These are phyloP conservation scores for Urtica urens DNA, from an alignment of 306 rosid species.

Conservation along the genomic window DNA sequence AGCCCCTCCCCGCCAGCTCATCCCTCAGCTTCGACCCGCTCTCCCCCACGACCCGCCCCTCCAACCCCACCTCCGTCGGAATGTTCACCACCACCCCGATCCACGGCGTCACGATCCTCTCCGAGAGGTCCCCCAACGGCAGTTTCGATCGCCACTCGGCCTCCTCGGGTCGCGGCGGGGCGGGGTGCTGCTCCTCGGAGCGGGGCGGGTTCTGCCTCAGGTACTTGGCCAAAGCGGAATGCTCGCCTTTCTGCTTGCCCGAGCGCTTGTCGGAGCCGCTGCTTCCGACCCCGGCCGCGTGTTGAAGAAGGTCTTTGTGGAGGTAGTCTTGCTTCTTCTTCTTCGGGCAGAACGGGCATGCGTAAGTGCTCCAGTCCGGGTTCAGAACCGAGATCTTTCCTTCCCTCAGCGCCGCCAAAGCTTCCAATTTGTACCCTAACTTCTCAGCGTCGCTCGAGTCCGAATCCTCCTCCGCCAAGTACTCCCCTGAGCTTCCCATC, in stretches of 20 bases:
- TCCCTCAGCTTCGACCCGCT: slow-evolving; percentile 91
- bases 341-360: slow-evolving; percentile 73
- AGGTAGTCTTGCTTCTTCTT: slow-evolving; percentile 45
- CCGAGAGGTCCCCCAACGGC: slow-evolving; percentile 44
- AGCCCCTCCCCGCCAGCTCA: slow-evolving; percentile 62
- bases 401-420: no score
- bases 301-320: slow-evolving; percentile 61
- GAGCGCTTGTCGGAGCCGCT: slow-evolving; percentile 71
- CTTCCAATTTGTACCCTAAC: no score
- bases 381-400: no score
- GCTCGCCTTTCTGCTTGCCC: slow-evolving; percentile 62
- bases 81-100: slow-evolving; percentile 73
- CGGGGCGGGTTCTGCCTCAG: slow-evolving; percentile 7
- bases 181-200: neutral
- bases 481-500: no score
- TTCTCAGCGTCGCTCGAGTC: no score
- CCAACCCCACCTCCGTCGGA: slow-evolving; percentile 50
- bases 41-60: slow-evolving; percentile 61
- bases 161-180: neutral
- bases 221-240: slow-evolving; percentile 62
- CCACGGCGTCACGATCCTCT: slow-evolving; percentile 91
- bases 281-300: slow-evolving; percentile 88
- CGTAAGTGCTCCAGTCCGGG: no score
- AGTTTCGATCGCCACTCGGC: no score
- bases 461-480: no score